Base-by-base conservation (phyloP, 352 stramenopile species). In the Phytophthora sansomeana region DNA sequence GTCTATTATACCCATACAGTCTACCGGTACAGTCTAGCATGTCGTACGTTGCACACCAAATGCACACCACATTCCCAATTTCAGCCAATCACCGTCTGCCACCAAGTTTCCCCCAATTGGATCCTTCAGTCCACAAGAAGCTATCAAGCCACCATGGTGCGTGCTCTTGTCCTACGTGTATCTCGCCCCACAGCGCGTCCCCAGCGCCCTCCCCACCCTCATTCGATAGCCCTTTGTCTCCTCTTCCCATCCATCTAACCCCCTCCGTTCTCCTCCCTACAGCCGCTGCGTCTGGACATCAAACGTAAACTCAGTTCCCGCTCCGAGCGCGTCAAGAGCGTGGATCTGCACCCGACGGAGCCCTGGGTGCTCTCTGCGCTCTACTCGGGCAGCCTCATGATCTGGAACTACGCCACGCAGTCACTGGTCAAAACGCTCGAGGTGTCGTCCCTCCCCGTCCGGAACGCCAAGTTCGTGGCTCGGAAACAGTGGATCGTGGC, bases 351-450 rank as follows among this genome's bases (percentile, higher is more conserved):
- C 80, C 96, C 97, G 17, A 98, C 86, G 0, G 97, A 99, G 74
- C 95, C 98, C 67, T 99, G 97, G 97, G 96, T 98, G 36, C 85
- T 99, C 28, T 96, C 93, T 8, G 97, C 95, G 43, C 87, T 99
- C 11, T 99, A 99, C 90, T 97, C 88, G 19, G 98, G 97, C 48
- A 98, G 98, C 70, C 87, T 99, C 28, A 98, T 99, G 84, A 98
- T 99, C 69, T 99, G 96, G 96, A 98, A 99, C 80, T 99, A 98
- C 67, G 92, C 98, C 70, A 96, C 89, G 44, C 84, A 96, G 71
- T 81, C 89, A 52, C 74, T 97, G 7, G 90, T 98, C 55, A 99
- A 99, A 85, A 98, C 95, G 33, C 98, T 99, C 66, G 97, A 99
- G 68, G 90, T 99, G n/a, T 96, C 87, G 41, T 76, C 97, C 32